Conservation (phyloP, 148 eudicot species). For the Rhododendron kiyosumense region DNA sequence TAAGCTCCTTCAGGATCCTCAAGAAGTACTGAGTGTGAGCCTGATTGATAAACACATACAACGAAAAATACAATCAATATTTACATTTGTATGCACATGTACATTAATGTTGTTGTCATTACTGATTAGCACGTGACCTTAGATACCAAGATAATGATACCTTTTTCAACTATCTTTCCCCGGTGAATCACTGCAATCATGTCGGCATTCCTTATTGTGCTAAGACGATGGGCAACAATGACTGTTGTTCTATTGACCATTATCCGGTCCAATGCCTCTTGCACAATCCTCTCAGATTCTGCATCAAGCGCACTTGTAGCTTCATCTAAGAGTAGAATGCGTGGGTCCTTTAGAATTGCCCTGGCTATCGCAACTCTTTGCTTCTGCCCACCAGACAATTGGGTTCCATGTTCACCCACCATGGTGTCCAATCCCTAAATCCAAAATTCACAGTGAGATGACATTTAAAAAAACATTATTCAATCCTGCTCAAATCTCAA, state of each 20-base stretch:
- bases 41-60: conserved; percentile 26
- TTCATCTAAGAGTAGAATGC: conserved; percentile 78
- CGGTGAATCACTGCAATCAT: conserved; percentile 71
- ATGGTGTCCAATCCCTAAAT: conserved; percentile 70
- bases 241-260: conserved; percentile 81
- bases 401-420: conserved; percentile 91
- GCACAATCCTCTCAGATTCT: conserved; percentile 78
- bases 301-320: conserved; percentile 95
- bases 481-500: not conserved
- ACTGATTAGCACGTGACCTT: not conserved
- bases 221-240: conserved; percentile 78
- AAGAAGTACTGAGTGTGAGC: conserved; percentile 56
- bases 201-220: conserved; percentile 71
- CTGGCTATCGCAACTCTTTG: conserved; percentile 89
- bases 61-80: not conserved
- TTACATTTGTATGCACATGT: not conserved
- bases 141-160: conserved; percentile 21
- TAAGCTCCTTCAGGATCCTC: conserved; percentile 81
- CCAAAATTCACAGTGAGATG: not conserved
- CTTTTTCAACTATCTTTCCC: conserved; percentile 83
- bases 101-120: not conserved
- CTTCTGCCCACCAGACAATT: conserved; percentile 87
- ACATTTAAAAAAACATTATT: not conserved
- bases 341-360: conserved; percentile 76
- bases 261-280: conserved; percentile 71